These are phyloP conservation scores for Ogataea dorogensis DNA, from an alignment of 805 yeast genomes.

Conservation along the genomic window DNA sequence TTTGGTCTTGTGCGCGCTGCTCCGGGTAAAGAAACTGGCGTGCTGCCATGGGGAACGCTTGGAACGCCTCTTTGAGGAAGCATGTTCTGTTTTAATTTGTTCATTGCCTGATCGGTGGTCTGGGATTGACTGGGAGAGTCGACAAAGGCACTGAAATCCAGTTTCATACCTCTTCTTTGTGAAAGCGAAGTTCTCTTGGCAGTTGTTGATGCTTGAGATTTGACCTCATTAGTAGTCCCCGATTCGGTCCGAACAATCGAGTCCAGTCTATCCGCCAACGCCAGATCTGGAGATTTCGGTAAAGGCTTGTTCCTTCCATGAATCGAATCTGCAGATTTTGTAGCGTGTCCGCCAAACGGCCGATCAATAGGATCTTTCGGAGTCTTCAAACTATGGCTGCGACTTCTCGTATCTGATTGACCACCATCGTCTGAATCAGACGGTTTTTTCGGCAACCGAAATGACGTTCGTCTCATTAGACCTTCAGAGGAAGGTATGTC, in stretches of 20 bases:
- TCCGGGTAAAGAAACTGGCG: constrained; percentile 12
- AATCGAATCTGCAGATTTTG: constrained; percentile 7
- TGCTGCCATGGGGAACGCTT: constrained; percentile 24
- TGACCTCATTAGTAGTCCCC: constrained; percentile 2
- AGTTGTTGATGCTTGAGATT: not conserved
- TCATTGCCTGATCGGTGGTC: constrained; percentile 10
- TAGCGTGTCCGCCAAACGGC: constrained; percentile 11
- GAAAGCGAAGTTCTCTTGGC: constrained; percentile 44
- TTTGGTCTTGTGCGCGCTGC: constrained; percentile 13
- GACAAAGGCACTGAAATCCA: constrained; percentile 35
- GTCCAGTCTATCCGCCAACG: constrained; percentile 6
- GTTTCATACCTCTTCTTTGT: constrained; percentile 54
- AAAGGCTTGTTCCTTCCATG: constrained; percentile 2
- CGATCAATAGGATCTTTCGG: constrained; percentile 6
- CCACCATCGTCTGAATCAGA: constrained; percentile 34
- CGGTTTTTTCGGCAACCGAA: constrained; percentile 23
- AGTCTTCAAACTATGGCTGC: constrained; percentile 16
- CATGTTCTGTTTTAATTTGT: constrained; percentile 24
- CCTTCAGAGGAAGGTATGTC: constrained; percentile 10
- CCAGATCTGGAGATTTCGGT: constrained; percentile 3
- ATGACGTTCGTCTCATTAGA: constrained; percentile 27
- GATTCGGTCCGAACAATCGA: constrained; percentile 6
- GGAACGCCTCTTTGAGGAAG: constrained; percentile 28
- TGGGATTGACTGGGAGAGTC: constrained; percentile 4
- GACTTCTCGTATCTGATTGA: constrained; percentile 34